Base-by-base conservation (phyloP, 2,329 filamentous ascomycete genomes). In the Torrubiellomyces zombiae region DNA sequence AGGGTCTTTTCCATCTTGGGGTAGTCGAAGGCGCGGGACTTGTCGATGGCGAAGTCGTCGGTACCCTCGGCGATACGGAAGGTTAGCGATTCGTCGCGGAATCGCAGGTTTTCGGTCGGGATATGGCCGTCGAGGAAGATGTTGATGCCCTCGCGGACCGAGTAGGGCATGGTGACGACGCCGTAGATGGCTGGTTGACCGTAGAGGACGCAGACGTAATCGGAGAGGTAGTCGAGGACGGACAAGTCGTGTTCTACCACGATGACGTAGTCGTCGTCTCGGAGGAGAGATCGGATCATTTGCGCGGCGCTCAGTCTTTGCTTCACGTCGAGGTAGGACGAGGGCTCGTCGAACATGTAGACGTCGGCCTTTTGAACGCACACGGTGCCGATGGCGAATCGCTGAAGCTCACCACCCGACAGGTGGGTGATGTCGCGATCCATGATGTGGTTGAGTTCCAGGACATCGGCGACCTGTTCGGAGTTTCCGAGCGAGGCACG, bases 261-360 rank as follows among this genome's bases (percentile, higher is more conserved):
- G 42, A 98, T 95, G 44, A 98, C 80, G 48, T 95, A 98, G 59
- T 92, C 81, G 42, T 94, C 70, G 23, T 82, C 72, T 23, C 80
- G 70, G 27, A 94, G 69, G 24, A 98, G 72, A 35, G 81, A 85
- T 38, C 89, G 83, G 43, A 98, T 95, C 40, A 92, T 80, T 40
- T 77, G 72, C 41, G 82, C 86, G 34, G 91, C 89, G 39, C 77
- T 79, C 38, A 98, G 63, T 75, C 89, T 80, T 58, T 98, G 89
- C 68, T 95, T 95, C 48, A 98, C 89, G 77, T 98, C 91, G 30
- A 98, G 70, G 55, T 94, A 98, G 18, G 89, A 98, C 20, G 86
- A 95, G 11, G 91, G 91, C 61, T 98, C 89, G 54, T 98, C 89
- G 45, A 98, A 98, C 89, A 98, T 95, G 66, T 98, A 98, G 8